Evolutionary conservation across 208 protist species (phyloP).

Genomic region (Crithidia acanthocephali): DNA sequence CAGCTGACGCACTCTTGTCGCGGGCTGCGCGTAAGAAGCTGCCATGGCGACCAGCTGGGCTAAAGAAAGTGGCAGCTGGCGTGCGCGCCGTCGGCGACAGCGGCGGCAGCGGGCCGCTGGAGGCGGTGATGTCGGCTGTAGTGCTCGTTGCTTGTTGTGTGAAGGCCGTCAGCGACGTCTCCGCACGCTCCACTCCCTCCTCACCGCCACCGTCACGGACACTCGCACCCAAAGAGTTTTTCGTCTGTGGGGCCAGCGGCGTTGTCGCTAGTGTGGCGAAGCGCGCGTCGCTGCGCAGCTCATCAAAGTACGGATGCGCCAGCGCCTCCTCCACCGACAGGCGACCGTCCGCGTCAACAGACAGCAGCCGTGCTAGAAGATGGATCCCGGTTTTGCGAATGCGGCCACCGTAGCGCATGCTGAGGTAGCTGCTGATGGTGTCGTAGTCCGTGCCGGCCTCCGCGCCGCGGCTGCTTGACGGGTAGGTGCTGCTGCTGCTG

Average conservation of each 20-base stretch:
- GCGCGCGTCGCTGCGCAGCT: slow-evolving; percentile 17
- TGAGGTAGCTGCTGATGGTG: slow-evolving; percentile 37
- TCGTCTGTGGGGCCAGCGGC: neutral
- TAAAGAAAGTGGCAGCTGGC: neutral
- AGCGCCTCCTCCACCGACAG: slow-evolving; percentile 77
- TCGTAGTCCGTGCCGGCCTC: neutral
- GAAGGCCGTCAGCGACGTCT: neutral
- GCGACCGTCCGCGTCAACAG: slow-evolving; percentile 47
- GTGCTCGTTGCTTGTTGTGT: slow-evolving; percentile 5
- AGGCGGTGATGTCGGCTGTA: neutral
- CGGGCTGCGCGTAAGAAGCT: neutral
- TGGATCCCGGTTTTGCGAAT: slow-evolving; percentile 55
- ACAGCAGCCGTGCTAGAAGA: slow-evolving; percentile 63
- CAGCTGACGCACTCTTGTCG: neutral
- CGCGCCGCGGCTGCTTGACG: neutral
- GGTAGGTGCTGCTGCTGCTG: neutral
- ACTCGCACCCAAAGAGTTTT: neutral
- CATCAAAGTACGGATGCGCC: slow-evolving; percentile 80
- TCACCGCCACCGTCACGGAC: neutral
- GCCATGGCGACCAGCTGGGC: neutral
- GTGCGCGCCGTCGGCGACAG: slow-evolving; percentile 6
- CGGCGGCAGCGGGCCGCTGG: neutral
- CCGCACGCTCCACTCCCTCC: neutral
- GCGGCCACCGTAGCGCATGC: slow-evolving; percentile 36
- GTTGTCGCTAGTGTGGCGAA: neutral